Percentiles rank a stretch among this genome's conserved stretches.
These are phyloP conservation scores for Cytospora mali DNA, from an alignment of 2,329 filamentous ascomycete species.

Conservation along the genomic window DNA sequence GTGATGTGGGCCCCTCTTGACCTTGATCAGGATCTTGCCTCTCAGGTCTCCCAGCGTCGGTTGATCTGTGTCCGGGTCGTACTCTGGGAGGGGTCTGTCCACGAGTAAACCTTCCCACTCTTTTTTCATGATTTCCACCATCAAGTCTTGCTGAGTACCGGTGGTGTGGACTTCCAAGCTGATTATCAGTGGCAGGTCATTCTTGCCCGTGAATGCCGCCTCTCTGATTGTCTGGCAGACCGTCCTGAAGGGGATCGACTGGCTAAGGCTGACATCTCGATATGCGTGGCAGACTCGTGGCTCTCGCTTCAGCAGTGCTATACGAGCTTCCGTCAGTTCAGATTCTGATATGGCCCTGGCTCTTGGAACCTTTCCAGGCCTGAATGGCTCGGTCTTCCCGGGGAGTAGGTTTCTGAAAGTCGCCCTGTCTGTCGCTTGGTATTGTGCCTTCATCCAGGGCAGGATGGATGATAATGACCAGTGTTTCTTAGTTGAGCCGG, in stretches of 20 bases:
- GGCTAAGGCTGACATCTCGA: conserved; percentile 73
- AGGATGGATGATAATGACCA: conserved; percentile 20
- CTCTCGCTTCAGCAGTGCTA: conserved; percentile 52
- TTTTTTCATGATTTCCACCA: conserved; percentile 93
- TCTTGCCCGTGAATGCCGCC: conserved; percentile 70
- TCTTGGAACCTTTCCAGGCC: conserved; percentile 7
- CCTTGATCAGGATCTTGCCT: conserved; percentile 82
- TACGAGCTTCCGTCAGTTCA: conserved; percentile 19
- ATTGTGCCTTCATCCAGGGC: conserved; percentile 32
- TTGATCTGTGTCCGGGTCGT: conserved; percentile 57
- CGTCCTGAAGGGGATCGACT: conserved; percentile 79
- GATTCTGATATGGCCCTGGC: conserved; percentile 22
- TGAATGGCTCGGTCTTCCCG: conserved; percentile 30
- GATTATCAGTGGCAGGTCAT: conserved; percentile 81
- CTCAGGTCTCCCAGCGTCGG: conserved; percentile 72
- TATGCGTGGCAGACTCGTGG: conserved; percentile 73
- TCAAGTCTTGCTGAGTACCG: conserved; percentile 79
- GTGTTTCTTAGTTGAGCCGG: conserved; percentile 39
- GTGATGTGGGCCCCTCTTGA: conserved; percentile 57
- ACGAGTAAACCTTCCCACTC: conserved; percentile 79
- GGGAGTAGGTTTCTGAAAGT: neutral
- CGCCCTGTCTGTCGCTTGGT: neutral
- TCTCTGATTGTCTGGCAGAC: conserved; percentile 82
- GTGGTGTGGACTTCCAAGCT: conserved; percentile 90
- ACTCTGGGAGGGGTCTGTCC: conserved; percentile 55